phyloP scores from a whole-genome alignment of 176 grass and related monocot species.

The Zizania latifolia region DNA sequence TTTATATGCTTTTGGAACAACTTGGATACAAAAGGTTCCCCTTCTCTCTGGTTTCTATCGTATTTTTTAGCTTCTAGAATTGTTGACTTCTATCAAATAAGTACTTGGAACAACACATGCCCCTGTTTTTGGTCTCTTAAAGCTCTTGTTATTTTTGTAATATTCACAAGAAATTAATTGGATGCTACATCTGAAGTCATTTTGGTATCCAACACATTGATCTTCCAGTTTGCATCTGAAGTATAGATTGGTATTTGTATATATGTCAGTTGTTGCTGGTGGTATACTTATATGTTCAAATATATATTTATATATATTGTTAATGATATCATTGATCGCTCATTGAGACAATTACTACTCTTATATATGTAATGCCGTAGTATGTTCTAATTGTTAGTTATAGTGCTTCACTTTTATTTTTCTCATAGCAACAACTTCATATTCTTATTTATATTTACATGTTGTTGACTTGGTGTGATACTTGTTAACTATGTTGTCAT shows the following conservation, averaged over 20 bases:
- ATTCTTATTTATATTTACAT: neutral
- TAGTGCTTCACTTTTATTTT: neutral
- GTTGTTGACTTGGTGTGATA: too few species aligned
- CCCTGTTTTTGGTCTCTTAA: neutral
- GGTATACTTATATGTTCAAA: neutral
- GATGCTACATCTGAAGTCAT: neutral
- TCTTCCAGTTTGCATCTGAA: neutral
- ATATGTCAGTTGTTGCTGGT: neutral
- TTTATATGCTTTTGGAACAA: conserved; percentile 49
- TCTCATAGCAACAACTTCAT: neutral
- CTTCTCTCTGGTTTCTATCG: neutral
- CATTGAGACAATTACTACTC: too few species aligned
- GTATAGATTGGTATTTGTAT: neutral
- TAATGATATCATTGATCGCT: neutral
- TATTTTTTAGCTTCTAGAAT: neutral
- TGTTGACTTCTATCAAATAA: too few species aligned
- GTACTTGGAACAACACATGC: neutral
- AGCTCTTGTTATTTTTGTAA: too few species aligned
- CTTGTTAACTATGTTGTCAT: neutral
- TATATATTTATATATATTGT: neutral
- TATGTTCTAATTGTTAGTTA: neutral
- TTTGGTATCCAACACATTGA: neutral
- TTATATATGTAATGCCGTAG: too few species aligned
- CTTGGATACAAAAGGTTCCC: conserved; percentile 58
- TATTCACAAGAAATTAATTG: too few species aligned